These are phyloP conservation scores for Glycyrrhiza uralensis DNA, from an alignment of 306 rosid species.

Conservation along the genomic window DNA sequence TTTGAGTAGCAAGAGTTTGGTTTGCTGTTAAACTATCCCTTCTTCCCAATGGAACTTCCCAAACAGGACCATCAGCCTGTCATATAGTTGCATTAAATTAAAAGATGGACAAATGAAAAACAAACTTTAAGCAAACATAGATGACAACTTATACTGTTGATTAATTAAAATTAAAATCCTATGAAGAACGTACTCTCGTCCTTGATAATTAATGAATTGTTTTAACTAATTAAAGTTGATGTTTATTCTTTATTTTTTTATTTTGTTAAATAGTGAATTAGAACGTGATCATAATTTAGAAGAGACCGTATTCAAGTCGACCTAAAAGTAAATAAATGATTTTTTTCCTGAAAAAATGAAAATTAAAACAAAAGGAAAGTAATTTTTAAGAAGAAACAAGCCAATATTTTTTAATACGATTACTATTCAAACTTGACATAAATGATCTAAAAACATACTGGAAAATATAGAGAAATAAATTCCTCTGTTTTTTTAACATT, in stretches of 20 bases:
- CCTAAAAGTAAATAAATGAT: not conserved
- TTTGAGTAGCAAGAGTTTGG: slow-evolving; percentile 19
- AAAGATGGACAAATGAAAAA: too few relatives aligned
- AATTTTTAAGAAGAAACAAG: not conserved
- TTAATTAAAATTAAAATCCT: not conserved
- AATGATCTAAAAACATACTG: not conserved
- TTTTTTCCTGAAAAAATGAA: not conserved
- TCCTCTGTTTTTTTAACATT: not conserved
- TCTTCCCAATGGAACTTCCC: slow-evolving; percentile 53
- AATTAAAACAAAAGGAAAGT: not conserved
- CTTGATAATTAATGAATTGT: too few relatives aligned
- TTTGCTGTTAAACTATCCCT: slow-evolving; percentile 51
- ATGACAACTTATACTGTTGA: not conserved
- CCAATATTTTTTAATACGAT: too few relatives aligned
- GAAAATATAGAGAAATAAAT: not conserved
- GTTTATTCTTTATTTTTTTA: not conserved
- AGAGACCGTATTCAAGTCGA: not conserved
- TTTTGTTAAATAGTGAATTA: not conserved
- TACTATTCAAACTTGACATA: too few relatives aligned
- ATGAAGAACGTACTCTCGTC: not conserved
- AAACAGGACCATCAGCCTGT: slow-evolving; percentile 50
- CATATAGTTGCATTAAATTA: not conserved
- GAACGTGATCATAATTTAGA: not conserved
- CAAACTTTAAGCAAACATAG: not conserved
- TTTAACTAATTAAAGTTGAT: not conserved